Evolutionary conservation across 768 basidiomycete genomes (phyloP), one percentile per base, ranked within the genome.

Genomic region (Leucocoprinus birnbaumii): DNA sequence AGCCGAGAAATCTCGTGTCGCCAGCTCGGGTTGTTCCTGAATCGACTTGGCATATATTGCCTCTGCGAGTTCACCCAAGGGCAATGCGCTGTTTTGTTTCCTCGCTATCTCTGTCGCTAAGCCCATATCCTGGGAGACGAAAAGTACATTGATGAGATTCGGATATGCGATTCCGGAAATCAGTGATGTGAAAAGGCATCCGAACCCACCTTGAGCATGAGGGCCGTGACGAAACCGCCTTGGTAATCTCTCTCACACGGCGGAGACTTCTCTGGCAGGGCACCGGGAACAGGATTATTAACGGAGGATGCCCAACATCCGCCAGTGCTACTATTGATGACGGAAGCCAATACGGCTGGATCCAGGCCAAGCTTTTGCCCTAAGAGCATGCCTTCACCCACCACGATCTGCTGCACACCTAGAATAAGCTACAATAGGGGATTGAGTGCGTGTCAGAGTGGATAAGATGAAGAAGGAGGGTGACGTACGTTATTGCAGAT

Each of bases 321-420:
- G 3, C 91, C 92, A 2, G 89, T 91, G 58, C 86, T 88, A 64
- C 79, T 93, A 66, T 94, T 94, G 59, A 96, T 85, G 3, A 95
- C 91, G 4, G 83, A 78, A 2, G 93, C 88, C 19, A 96, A 78
- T 26, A 94, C 74, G 8, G 77, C 76, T 16, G 92, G 82, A 44
- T 91, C 79, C 53, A 96, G 71, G 2, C 93, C 94, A n/a, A 95
- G 72, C 55, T 80, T 85, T 67, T 84, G 79, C 3, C 94, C 94
- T 9, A 95, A 77, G 3, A 94, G 70, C 93, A 96, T 95, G 3
- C 88, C 92, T 69, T 96, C 94, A n/a, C 80, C 87, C 1, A 91
- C 82, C 14, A 86, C 89, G 51, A 92, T 83, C 68, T 94, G 91
- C 62, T 94, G 79, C 2, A 90, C 86, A 3, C 87, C 89, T 40